Base-by-base conservation (phyloP, 75 land plant species). In the Selaginella moellendorffii region DNA sequence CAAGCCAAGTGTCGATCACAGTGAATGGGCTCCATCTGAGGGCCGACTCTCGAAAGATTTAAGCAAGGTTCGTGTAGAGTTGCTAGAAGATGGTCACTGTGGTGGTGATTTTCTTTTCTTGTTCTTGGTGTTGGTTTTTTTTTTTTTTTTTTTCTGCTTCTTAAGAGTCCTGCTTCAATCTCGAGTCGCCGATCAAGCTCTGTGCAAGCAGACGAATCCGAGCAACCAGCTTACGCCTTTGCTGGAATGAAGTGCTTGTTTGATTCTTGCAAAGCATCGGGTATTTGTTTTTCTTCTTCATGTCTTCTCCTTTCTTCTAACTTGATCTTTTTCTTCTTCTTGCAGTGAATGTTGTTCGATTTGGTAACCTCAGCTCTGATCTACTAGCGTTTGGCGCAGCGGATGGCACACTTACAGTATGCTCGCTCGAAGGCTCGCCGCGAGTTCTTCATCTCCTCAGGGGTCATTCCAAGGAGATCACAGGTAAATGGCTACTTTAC, bases 221-320 rank as follows among this genome's bases (percentile, higher is more conserved):
- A 51, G 54, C 87, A 86, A 54, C 91, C 83, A 54, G 91, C 85
- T 23, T 91, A 95, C 77, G 85, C 99, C 9, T 89, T 95, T 76
- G 88, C 89, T 19, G 99, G 99, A 52, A 95, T 95, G 99, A 90
- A 95, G 63, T 95, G 99, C 76, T 77, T 95, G 27, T 95, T 95
- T 69, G 99, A 95, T 63, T 78, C 76, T 26, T 84, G 87, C 83
- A 95, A 90, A 75, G 81, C 79, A 23, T 72, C 91, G 59, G 90
- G 89, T 85, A 69, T 24, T 17, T 26, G 65, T 54, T n/a, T 25
- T 66, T 28, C 20, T 63, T 61, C 23, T 26, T 9, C 28, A 12
- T 26, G 56, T 23, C 9, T 26, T 28, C 23, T 31, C 30, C 25
- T 68, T 5, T 24, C 2, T 52, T 69, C 27, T 19, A 12, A 18